Conservation (phyloP, 2,329 filamentous ascomycete species). For the Diaporthe sp. region DNA sequence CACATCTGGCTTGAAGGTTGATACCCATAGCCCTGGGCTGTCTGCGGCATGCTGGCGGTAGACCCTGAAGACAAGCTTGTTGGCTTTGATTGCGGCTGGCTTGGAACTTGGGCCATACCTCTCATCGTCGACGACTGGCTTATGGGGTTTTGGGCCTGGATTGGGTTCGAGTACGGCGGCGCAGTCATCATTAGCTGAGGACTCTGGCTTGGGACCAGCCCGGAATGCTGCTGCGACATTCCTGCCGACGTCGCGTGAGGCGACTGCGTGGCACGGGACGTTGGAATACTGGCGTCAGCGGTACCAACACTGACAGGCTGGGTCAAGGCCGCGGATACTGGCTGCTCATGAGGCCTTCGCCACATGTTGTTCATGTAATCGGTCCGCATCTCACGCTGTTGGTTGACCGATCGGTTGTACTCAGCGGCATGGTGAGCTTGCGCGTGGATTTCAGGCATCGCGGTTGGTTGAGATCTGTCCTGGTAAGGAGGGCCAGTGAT, state of each 20-base stretch:
- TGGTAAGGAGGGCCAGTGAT: slow-evolving; percentile 88
- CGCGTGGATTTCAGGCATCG: slow-evolving; percentile 81
- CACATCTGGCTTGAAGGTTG: slow-evolving; percentile 71
- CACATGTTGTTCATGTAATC: slow-evolving; percentile 86
- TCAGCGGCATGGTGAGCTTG: slow-evolving; percentile 91
- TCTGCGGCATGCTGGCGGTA: slow-evolving; percentile 61
- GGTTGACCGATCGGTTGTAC: slow-evolving; percentile 86
- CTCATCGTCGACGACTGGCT: slow-evolving; percentile 77
- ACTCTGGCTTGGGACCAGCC: slow-evolving; percentile 69
- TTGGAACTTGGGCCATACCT: slow-evolving; percentile 70
- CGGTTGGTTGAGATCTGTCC: slow-evolving; percentile 82
- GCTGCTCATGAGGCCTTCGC: slow-evolving; percentile 84
- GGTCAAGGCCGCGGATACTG: slow-evolving; percentile 59
- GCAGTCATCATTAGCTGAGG: slow-evolving; percentile 75
- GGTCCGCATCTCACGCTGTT: slow-evolving; percentile 81
- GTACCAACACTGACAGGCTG: slow-evolving; percentile 51
- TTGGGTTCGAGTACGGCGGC: slow-evolving; percentile 75
- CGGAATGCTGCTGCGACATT: slow-evolving; percentile 60
- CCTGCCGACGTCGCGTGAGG: slow-evolving; percentile 66
- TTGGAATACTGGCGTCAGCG: slow-evolving; percentile 55
- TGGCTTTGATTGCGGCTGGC: slow-evolving; percentile 74
- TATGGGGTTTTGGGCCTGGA: slow-evolving; percentile 77
- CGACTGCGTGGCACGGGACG: slow-evolving; percentile 66
- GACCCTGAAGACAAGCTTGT: slow-evolving; percentile 68
- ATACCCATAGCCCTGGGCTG: slow-evolving; percentile 70